A percentile compares a stretch with the other conserved stretches of the same genome.
Conservation (phyloP, 2,329 filamentous ascomycete species). For the Lachnellula hyalina region DNA sequence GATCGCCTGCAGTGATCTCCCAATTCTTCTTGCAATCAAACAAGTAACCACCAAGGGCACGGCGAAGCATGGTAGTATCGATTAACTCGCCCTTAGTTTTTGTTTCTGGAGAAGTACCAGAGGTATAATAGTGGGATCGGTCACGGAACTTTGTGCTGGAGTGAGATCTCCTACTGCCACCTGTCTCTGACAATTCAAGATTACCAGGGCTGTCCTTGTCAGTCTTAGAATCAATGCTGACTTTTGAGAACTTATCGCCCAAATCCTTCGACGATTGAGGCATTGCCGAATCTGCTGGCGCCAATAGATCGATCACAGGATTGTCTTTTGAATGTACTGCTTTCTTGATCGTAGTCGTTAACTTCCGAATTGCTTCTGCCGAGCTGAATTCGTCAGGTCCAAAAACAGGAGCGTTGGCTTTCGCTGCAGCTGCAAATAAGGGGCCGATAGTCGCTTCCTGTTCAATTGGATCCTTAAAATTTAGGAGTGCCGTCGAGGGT, state of each 20-base stretch:
- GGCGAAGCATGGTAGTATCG: conserved; percentile 52
- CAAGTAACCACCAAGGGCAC: conserved; percentile 57
- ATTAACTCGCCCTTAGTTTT: conserved; percentile 17
- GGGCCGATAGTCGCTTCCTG: conserved; percentile 49
- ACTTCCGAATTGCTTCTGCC: conserved; percentile 5
- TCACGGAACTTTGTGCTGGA: conserved; percentile 56
- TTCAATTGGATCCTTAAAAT: conserved; percentile 49
- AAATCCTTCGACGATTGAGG: conserved; percentile 3
- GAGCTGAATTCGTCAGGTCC: conserved; percentile 45
- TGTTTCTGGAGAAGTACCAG: conserved; percentile 3
- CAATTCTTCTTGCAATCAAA: conserved; percentile 62
- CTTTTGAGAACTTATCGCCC: conserved; percentile 10
- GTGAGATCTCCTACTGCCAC: conserved; percentile 7
- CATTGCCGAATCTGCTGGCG: conserved; percentile 1
- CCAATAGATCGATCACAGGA: conserved; percentile 20
- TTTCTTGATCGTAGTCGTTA: conserved; percentile 28
- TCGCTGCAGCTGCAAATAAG: conserved; percentile 47
- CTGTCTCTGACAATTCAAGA: background rate
- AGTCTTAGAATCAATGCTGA: conserved; percentile 6
- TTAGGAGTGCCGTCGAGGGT: conserved; percentile 51
- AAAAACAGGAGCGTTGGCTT: conserved; percentile 52
- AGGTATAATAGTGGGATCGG: conserved; percentile 38
- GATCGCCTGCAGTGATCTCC: conserved; percentile 63
- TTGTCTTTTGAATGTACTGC: conserved; percentile 18
- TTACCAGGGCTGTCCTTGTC: background rate